Evolutionary conservation across 164 flowering plant species (phyloP), one percentile per base, ranked within the genome.

Genomic region (Aristolochia californica): DNA sequence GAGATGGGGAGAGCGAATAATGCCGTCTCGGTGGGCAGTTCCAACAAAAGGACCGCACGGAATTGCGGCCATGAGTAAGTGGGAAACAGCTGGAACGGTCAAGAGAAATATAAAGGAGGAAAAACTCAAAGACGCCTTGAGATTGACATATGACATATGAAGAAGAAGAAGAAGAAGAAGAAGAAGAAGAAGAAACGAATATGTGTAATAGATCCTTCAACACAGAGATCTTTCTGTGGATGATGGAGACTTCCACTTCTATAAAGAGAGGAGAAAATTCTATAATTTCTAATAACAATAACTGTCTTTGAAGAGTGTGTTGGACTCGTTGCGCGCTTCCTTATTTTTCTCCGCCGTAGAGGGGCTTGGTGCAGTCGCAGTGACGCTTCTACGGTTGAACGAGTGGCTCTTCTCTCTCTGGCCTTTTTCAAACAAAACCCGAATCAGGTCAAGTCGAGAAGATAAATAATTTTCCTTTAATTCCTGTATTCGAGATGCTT

Each of bases 31-130:
- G 10, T 1, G 40, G 10, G 10, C 40, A 34, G 40, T 7, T 34
- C 40, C 40, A 20, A 23, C 27, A 28, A 55, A 0, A 16, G 34
- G 45, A 45, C 58, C 58, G 58, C 45, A 55, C 7, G 45, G 60
- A 16, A 45, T 43, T 20, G 48, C 47, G 60, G 60, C 60, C 60
- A 57, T 40, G 47, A 43, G 27, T 53, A 30, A 52, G 7, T 7
- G 5, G 13, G 55, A n/a, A 53, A 15, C 17, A 20, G 26, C 55
- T 17, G 23, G 25, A 30, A 30, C 55, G 10, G 26, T 5, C 23
- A 24, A 23, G 34, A 53, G 21, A 52, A 27, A 18, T 3, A n/a
- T n/a, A n/a, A 34, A 34, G 1, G 40, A 34, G 10, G 10, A 34
- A 34, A 34, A 34, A 34, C 40, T 34, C 40, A 34, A 9, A 34